Percentiles rank a stretch among this genome's conserved stretches.
These are phyloP conservation scores for Anthoceros angustus DNA, from an alignment of 225 moss, liverwort and hornwort species.

Conservation along the genomic window DNA sequence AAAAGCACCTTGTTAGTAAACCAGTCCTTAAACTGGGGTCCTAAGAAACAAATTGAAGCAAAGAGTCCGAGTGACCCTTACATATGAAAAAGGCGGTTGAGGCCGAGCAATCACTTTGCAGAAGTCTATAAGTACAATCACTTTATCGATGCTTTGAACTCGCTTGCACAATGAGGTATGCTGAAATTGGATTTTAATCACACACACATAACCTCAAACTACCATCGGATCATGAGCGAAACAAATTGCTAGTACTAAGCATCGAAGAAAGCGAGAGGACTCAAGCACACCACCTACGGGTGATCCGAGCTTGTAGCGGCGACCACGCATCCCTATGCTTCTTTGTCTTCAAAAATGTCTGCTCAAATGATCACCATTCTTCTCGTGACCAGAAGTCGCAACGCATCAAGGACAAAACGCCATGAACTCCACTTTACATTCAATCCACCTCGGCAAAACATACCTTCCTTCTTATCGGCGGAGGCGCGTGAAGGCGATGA, in stretches of 20 bases:
- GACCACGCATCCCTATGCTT: neutral
- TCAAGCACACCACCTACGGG: neutral
- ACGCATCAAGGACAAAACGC: neutral
- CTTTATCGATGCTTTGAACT: neutral
- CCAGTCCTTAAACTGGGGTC: too few species aligned
- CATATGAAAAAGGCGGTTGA: neutral
- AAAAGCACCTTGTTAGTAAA: too few species aligned
- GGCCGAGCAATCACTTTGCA: neutral
- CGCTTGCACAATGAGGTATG: neutral
- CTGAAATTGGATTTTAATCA: neutral
- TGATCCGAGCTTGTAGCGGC: neutral
- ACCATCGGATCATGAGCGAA: neutral
- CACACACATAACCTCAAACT: neutral
- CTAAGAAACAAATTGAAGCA: too few species aligned
- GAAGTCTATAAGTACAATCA: neutral
- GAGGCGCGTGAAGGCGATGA: slow-evolving; percentile 37
- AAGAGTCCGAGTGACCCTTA: slow-evolving; percentile 6
- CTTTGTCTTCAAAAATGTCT: too few species aligned
- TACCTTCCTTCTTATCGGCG: slow-evolving; percentile 59
- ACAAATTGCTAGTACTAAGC: neutral
- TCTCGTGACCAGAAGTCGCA: neutral
- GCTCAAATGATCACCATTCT: neutral
- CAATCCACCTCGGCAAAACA: too few species aligned
- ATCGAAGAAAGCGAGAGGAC: neutral
- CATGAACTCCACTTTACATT: too few species aligned